Evolutionary conservation across 2,329 filamentous ascomycete species (phyloP).

Genomic region (Cryphonectria japonica): DNA sequence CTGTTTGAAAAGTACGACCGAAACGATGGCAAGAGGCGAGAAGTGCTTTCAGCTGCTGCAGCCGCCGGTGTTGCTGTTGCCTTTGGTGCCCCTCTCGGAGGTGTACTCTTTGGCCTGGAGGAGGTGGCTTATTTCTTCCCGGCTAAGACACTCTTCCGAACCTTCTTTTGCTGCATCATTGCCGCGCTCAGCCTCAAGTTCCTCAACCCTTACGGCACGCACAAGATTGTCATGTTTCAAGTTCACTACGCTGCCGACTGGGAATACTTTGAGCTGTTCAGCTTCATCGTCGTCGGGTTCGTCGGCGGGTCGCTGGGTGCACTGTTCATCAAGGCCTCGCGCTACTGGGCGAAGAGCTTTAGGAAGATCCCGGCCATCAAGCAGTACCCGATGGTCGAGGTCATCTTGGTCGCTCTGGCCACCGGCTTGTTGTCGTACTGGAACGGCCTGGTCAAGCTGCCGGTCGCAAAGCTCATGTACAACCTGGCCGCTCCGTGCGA

Average conservation of each 20-base stretch:
- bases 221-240: constrained; percentile 96
- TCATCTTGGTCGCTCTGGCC: constrained; percentile 81
- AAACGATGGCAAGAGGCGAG: constrained; percentile 92
- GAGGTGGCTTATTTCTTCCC: constrained; percentile 98
- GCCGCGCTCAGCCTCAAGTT: constrained; percentile 93
- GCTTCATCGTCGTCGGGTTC: constrained; percentile 84
- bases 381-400: constrained; percentile 81
- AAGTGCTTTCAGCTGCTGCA: constrained; percentile 90
- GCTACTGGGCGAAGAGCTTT: constrained; percentile 87
- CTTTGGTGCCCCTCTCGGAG: constrained; percentile 85
- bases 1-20: constrained; percentile 92
- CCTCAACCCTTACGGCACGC: constrained; percentile 91
- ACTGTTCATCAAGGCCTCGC: constrained; percentile 94
- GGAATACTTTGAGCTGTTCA: constrained; percentile 87
- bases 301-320: constrained; percentile 85
- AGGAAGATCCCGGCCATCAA: constrained; percentile 82
- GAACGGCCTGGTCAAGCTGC: constrained; percentile 87
- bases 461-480: constrained; percentile 87
- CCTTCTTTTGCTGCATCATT: constrained; percentile 97
- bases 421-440: constrained; percentile 90
- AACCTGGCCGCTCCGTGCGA: constrained; percentile 90
- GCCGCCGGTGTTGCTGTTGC: constrained; percentile 92
- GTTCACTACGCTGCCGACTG: constrained; percentile 90
- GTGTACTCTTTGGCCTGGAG: constrained; percentile 90
- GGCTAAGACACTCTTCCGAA: constrained; percentile 93